phyloP scores from a whole-genome alignment of 768 basidiomycete genomes.

The Boletus pseudopeckii region DNA sequence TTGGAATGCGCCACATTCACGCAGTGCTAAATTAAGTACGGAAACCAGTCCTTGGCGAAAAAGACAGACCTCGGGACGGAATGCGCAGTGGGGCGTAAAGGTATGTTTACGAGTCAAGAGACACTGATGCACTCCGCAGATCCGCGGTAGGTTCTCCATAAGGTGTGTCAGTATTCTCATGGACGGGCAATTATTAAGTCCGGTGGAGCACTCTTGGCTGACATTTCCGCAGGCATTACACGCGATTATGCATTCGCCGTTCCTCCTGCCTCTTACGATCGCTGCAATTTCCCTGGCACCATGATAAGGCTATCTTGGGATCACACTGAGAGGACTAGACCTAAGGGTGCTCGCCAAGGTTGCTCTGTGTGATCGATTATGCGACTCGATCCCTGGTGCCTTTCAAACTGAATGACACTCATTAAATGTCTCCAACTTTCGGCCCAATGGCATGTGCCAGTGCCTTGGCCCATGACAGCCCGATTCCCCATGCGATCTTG shows the following conservation, averaged over 20 bases:
- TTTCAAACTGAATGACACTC: slow-evolving; percentile 13
- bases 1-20: neutral
- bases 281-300: slow-evolving; percentile 10
- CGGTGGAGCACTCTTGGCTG: slow-evolving; percentile 19
- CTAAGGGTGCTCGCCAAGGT: slow-evolving; percentile 16
- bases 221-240: slow-evolving; percentile 19
- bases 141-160: slow-evolving; percentile 27
- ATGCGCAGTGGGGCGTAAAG: slow-evolving; percentile 1
- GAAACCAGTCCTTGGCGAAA: slow-evolving; percentile 1
- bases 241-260: slow-evolving; percentile 24
- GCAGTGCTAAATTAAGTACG: slow-evolving; percentile 1
- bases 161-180: slow-evolving; percentile 27
- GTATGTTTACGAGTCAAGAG: slow-evolving; percentile 1
- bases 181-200: slow-evolving; percentile 9
- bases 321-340: slow-evolving; percentile 28
- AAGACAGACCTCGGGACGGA: slow-evolving; percentile 14
- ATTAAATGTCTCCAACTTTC: slow-evolving; percentile 2
- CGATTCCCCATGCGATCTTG: slow-evolving; percentile 13
- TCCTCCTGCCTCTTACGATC: slow-evolving; percentile 23
- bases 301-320: slow-evolving; percentile 31
- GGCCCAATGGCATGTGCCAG: slow-evolving; percentile 13
- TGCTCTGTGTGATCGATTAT: slow-evolving; percentile 18
- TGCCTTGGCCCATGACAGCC: slow-evolving; percentile 11
- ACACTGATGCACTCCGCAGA: slow-evolving; percentile 20
- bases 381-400: slow-evolving; percentile 22